Conservation (phyloP, 2,329 filamentous ascomycete species). For the Fusarium xylarioides region DNA sequence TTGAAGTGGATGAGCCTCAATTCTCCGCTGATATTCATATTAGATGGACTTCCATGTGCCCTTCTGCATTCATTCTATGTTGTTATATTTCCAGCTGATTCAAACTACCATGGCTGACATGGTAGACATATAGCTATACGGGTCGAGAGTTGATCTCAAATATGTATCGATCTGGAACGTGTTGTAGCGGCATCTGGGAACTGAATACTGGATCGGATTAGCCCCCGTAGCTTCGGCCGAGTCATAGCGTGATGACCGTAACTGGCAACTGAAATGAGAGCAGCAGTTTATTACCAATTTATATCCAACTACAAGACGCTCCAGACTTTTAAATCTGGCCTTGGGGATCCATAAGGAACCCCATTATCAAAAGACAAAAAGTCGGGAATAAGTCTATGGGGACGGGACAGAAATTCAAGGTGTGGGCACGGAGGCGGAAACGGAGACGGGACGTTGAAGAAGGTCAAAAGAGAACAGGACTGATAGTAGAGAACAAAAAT, state of each 20-base stretch:
- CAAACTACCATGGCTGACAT: too few species aligned
- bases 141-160: too few species aligned
- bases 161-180: too few species aligned
- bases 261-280: background rate
- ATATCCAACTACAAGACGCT: background rate
- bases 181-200: too few species aligned
- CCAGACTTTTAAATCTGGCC: background rate
- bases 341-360: background rate
- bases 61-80: too few species aligned
- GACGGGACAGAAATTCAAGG: background rate
- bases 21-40: background rate
- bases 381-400: background rate
- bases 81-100: too few species aligned
- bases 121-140: too few species aligned
- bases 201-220: background rate
- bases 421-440: constrained; percentile 1
- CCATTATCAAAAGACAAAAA: background rate
- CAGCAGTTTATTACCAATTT: background rate
- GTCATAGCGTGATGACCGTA: background rate
- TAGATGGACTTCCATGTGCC: too few species aligned
- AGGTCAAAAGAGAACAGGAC: constrained; percentile 9
- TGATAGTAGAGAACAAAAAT: background rate
- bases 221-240: background rate
- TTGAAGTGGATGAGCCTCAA: background rate
- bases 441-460: background rate